Evolutionary conservation across 495 filamentous ascomycete species (phyloP).

Genomic region (Lasiosphaeria hispida): DNA sequence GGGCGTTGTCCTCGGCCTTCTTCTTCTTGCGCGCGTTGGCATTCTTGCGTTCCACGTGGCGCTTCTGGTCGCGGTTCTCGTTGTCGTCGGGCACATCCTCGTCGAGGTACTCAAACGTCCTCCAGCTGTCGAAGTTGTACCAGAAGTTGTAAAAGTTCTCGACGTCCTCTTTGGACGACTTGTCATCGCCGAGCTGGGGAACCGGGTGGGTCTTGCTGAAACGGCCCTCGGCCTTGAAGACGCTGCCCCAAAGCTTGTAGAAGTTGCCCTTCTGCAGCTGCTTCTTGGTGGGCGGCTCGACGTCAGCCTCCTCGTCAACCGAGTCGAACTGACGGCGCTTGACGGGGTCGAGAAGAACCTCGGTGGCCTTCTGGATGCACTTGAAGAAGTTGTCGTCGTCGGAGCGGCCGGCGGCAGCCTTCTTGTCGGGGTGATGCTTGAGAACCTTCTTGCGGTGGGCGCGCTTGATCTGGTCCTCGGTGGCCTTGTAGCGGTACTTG

Average conservation of each 20-base stretch:
- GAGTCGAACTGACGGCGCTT: conserved; percentile 96
- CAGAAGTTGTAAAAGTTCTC: conserved; percentile 98
- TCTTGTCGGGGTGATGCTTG: conserved; percentile 98
- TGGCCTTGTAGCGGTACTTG: conserved; percentile 87
- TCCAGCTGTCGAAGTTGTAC: conserved; percentile 99
- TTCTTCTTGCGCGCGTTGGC: conserved; percentile 96
- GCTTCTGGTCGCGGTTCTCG: conserved; percentile 89
- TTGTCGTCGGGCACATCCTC: conserved; percentile 98
- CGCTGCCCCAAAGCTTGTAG: conserved; percentile 86
- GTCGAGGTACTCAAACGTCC: conserved; percentile 95
- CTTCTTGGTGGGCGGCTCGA: conserved; percentile 91
- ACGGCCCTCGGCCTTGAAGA: conserved; percentile 85
- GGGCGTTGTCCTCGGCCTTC: conserved; percentile 94
- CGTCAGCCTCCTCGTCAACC: conserved; percentile 87
- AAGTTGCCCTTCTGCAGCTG: conserved; percentile 77
- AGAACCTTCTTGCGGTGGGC: conserved; percentile 99
- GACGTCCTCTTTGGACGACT: conserved; percentile 81
- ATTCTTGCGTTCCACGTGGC: conserved; percentile 96
- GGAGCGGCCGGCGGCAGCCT: conserved; percentile 78
- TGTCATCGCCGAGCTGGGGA: conserved; percentile 78
- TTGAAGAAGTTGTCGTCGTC: conserved; percentile 99
- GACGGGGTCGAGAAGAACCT: conserved; percentile 85
- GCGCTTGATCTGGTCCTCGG: conserved; percentile 96
- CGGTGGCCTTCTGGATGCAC: conserved; percentile 98
- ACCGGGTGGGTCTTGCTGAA: conserved; percentile 91